phyloP scores from a whole-genome alignment of 805 yeast genomes.

The Lachancea mirantina region DNA sequence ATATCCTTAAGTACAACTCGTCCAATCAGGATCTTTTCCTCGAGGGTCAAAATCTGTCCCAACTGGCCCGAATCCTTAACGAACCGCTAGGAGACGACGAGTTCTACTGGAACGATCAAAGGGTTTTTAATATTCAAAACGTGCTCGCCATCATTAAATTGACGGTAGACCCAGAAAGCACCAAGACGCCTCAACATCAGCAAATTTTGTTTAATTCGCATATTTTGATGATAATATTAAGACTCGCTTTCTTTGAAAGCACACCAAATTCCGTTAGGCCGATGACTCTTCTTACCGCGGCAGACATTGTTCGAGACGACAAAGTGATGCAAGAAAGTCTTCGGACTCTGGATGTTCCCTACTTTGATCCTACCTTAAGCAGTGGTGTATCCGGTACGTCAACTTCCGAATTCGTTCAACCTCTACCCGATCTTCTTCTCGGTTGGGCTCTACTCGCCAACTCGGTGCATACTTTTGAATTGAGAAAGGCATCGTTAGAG shows the following conservation, averaged over 20 bases:
- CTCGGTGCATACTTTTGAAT: conserved; percentile 78
- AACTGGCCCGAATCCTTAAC: conserved; percentile 52
- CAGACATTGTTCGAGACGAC: conserved; percentile 68
- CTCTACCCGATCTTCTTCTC: conserved; percentile 66
- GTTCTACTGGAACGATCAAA: conserved; percentile 72
- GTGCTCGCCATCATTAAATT: conserved; percentile 66
- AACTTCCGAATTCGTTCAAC: conserved; percentile 29
- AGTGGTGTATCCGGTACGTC: conserved; percentile 15
- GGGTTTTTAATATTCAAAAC: conserved; percentile 56
- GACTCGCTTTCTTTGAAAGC: conserved; percentile 59
- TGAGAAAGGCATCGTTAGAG: conserved; percentile 63
- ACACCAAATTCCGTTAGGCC: conserved; percentile 64
- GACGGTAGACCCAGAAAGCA: conserved; percentile 68
- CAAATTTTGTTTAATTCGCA: conserved; percentile 50
- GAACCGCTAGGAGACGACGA: conserved; percentile 47
- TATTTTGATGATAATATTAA: conserved; percentile 55
- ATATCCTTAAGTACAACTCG: conserved; percentile 71
- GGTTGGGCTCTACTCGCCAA: conserved; percentile 77
- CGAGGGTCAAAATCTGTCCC: conserved; percentile 73
- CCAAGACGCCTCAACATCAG: conserved; percentile 57
- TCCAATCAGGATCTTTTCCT: conserved; percentile 84
- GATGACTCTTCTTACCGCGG: conserved; percentile 62
- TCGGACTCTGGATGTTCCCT: conserved; percentile 84
- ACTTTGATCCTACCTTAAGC: conserved; percentile 66
- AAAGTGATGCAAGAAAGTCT: conserved; percentile 61